Percentiles rank a stretch among this genome's conserved stretches.
phyloP scores from a whole-genome alignment of 164 flowering plant genomes.

The Vitis cinerea region DNA sequence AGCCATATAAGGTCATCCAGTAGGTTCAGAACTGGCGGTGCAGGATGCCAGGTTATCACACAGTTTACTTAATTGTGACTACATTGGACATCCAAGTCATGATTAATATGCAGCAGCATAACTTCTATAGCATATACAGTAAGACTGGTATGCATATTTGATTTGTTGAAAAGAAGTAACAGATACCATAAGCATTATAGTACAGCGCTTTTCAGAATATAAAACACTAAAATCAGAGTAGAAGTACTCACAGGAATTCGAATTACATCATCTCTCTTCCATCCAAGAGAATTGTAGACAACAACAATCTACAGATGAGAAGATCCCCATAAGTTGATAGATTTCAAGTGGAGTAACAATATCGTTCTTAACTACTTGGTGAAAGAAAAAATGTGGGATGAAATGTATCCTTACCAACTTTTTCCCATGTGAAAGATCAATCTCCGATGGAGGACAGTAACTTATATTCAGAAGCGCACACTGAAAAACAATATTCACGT shows the following conservation, averaged over 20 bases:
- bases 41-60: not conserved
- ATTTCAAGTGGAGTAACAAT: not conserved
- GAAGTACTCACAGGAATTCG: constrained; percentile 75
- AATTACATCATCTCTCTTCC: constrained; percentile 78
- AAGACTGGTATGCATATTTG: not conserved
- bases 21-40: not conserved
- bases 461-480: constrained; percentile 50
- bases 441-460: constrained; percentile 50
- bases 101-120: not conserved
- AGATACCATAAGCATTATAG: not conserved
- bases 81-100: not conserved
- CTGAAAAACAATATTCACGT: constrained; percentile 19
- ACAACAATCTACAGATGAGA: constrained; percentile 57
- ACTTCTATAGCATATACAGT: not conserved
- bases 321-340: constrained; percentile 1
- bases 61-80: not conserved
- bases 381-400: constrained; percentile 5
- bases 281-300: constrained; percentile 88
- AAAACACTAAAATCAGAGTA: not conserved
- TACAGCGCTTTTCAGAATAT: not conserved
- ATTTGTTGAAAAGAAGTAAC: not conserved
- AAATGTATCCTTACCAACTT: constrained; percentile 38
- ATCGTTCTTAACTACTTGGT: not conserved
- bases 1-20: too few relatives aligned
- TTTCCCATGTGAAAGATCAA: constrained; percentile 32